Evolutionary conservation across 2,329 filamentous ascomycete genomes (phyloP).

Genomic region (Elsinoe batatas): DNA sequence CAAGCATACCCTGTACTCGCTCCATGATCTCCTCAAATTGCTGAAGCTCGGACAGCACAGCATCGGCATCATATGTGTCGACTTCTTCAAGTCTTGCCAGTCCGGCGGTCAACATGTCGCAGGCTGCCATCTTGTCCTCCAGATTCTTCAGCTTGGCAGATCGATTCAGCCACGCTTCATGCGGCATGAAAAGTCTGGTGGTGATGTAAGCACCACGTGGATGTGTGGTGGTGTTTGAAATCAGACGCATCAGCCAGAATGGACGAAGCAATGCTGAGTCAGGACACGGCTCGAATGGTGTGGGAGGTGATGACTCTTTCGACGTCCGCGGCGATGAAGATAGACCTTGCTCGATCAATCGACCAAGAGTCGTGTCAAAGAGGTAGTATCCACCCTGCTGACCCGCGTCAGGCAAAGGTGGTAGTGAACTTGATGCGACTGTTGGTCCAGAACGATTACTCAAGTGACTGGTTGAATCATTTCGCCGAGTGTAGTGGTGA

Average conservation of each 20-base stretch:
- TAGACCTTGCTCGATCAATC: conserved; percentile 17
- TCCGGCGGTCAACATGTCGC: conserved; percentile 82
- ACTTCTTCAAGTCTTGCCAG: conserved; percentile 62
- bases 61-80: conserved; percentile 83
- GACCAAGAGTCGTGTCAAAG: conserved; percentile 51
- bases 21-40: conserved; percentile 75
- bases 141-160: conserved; percentile 84
- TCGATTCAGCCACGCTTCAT: conserved; percentile 88
- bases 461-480: conserved; percentile 17
- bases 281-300: conserved; percentile 82
- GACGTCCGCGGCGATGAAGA: conserved; percentile 25
- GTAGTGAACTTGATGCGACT: conserved; percentile 27
- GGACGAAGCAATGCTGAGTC: conserved; percentile 81
- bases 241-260: conserved; percentile 93
- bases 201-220: conserved; percentile 87
- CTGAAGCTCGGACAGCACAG: conserved; percentile 90
- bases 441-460: conserved; percentile 60
- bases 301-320: conserved; percentile 50
- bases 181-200: conserved; percentile 80
- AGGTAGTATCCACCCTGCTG: conserved; percentile 58
- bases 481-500: conserved; percentile 5
- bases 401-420: conserved; percentile 42
- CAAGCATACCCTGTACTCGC: conserved; percentile 64
- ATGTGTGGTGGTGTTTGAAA: conserved; percentile 87
- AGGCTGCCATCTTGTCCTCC: conserved; percentile 89